Conservation (phyloP, 139 green algal species). For the Coccomyxa sp. region DNA sequence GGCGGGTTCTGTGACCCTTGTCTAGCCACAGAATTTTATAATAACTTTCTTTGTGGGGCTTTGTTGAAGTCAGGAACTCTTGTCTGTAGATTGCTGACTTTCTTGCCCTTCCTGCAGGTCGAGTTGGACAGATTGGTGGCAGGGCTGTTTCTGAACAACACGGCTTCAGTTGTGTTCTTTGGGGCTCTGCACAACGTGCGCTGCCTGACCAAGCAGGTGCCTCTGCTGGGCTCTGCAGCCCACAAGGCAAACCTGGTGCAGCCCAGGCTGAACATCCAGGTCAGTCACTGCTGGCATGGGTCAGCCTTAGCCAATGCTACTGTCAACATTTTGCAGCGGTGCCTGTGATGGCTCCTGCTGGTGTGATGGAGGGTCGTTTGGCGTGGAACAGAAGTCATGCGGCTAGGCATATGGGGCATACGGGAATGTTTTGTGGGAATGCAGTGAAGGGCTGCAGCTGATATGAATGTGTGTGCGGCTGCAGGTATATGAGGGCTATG, state of each 20-base stretch:
- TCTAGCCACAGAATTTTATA: too few species aligned
- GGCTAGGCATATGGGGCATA: background rate
- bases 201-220: background rate
- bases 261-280: too few species aligned
- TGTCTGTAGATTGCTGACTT: too few species aligned
- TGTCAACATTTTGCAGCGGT: background rate
- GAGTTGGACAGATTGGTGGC: background rate
- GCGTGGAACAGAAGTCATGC: background rate
- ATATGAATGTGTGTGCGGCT: background rate
- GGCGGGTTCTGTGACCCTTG: too few species aligned
- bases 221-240: background rate
- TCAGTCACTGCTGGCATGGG: too few species aligned
- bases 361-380: background rate
- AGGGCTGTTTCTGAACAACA: background rate
- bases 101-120: background rate
- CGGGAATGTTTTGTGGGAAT: background rate
- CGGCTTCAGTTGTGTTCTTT: background rate
- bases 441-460: background rate
- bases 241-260: too few species aligned
- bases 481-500: background rate
- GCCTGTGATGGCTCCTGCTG: background rate
- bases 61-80: too few species aligned
- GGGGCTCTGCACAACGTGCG: background rate
- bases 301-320: background rate
- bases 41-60: too few species aligned